A percentile compares a stretch with the other conserved stretches of the same genome.
Conservation (phyloP, 2,329 filamentous ascomycete species). For the Fusarium sp. region DNA sequence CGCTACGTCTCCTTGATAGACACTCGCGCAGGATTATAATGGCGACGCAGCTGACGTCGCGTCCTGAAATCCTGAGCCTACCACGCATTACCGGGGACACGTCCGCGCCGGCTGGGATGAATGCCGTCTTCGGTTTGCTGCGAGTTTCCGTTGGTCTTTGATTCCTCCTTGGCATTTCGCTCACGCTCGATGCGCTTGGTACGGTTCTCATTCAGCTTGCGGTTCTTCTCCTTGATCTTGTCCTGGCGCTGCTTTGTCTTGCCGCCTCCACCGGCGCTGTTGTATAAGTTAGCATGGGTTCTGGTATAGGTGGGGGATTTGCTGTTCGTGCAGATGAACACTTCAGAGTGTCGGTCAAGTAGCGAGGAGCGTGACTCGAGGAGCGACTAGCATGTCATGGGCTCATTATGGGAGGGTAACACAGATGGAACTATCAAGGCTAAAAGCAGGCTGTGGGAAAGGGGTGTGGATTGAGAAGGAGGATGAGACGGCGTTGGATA, state of each 20-base stretch:
- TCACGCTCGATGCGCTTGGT: conserved; percentile 58
- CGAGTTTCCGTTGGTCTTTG: conserved; percentile 37
- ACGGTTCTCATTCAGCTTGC: conserved; percentile 77
- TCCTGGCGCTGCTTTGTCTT: conserved; percentile 76
- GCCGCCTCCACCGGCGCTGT: conserved; percentile 82
- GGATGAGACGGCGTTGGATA: not conserved
- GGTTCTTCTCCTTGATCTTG: conserved; percentile 87
- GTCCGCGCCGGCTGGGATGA: conserved; percentile 61
- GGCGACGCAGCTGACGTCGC: not conserved
- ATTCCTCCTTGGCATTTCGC: conserved; percentile 51
- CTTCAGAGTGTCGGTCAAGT: conserved; percentile 9
- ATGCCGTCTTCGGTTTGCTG: conserved; percentile 50
- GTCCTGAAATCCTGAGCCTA: conserved; percentile 8
- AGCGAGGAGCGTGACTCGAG: conserved; percentile 11
- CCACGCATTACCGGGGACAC: conserved; percentile 37
- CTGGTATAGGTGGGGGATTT: conserved; percentile 1
- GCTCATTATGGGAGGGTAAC: conserved; percentile 3
- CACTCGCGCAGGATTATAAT: not conserved
- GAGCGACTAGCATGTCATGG: conserved; percentile 6
- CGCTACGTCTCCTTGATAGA: not conserved
- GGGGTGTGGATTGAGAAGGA: not conserved
- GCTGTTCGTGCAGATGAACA: conserved; percentile 11
- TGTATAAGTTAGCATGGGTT: conserved; percentile 15
- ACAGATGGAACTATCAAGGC: conserved; percentile 6
- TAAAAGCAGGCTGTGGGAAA: conserved; percentile 6